These are phyloP conservation scores for Prunus davidiana DNA, from an alignment of 306 rosid genomes.

Conservation along the genomic window DNA sequence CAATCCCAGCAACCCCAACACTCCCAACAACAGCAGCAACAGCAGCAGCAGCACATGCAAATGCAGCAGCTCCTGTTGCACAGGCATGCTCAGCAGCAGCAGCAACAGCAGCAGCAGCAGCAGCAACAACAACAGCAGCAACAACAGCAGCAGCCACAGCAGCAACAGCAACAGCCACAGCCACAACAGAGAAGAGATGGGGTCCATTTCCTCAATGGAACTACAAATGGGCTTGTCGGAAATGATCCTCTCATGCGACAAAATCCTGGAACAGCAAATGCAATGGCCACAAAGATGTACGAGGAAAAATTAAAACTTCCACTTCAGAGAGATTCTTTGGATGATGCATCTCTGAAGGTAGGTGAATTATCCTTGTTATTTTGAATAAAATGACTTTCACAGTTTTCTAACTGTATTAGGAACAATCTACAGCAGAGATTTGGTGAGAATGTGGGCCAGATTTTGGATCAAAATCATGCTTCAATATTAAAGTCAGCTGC, in stretches of 20 bases:
- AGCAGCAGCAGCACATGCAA: constrained; percentile 40
- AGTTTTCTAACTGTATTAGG: constrained; percentile 26
- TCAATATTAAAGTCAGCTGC: constrained; percentile 85
- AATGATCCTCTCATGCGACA: constrained; percentile 68
- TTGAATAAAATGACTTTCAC: constrained; percentile 16
- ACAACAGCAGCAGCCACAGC: constrained; percentile 47
- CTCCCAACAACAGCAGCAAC: constrained; percentile 61
- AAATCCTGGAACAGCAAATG: constrained; percentile 86
- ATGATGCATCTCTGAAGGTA: constrained; percentile 88
- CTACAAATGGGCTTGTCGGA: constrained; percentile 81
- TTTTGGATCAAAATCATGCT: constrained; percentile 82
- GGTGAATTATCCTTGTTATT: constrained; percentile 21
- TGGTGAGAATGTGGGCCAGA: constrained; percentile 87
- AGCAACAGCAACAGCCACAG: constrained; percentile 43
- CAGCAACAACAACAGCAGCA: constrained; percentile 48
- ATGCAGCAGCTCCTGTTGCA: constrained; percentile 35
- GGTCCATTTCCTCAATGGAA: constrained; percentile 73
- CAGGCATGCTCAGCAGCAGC: constrained; percentile 76
- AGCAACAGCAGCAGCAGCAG: constrained; percentile 55
- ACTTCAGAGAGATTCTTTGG: constrained; percentile 84
- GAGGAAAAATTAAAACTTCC: constrained; percentile 91
- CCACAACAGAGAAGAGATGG: constrained; percentile 92
- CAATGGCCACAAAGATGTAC: constrained; percentile 88
- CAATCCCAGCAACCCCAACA: constrained; percentile 28
- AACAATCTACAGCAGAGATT: constrained; percentile 70